Percentiles rank a stretch among this genome's conserved stretches.
Evolutionary conservation across 2,329 filamentous ascomycete species (phyloP).

Genomic region (Aspergillus vadensis): DNA sequence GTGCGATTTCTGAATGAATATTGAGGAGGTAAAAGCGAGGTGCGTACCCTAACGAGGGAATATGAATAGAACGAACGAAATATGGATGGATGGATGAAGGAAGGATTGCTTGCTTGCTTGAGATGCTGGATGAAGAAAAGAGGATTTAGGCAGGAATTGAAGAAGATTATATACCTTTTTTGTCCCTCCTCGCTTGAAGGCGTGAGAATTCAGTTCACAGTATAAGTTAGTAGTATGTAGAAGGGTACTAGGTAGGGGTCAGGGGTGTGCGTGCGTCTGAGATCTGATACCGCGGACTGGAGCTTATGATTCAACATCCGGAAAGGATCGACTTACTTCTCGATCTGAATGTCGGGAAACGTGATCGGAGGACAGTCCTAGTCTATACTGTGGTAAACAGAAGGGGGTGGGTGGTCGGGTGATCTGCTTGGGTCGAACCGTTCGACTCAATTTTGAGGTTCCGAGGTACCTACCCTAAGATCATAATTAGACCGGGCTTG

Average conservation of each 20-base stretch:
- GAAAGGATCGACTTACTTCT: not conserved
- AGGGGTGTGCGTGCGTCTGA: not conserved
- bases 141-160: not conserved
- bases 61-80: not conserved
- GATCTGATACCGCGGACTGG: slow-evolving; percentile 3
- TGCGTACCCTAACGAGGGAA: not conserved
- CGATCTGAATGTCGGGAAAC: not conserved
- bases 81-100: not conserved
- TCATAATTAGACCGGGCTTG: too few species aligned
- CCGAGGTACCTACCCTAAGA: not conserved
- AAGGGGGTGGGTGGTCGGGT: not conserved
- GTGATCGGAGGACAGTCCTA: not conserved
- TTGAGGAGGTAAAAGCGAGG: too few species aligned
- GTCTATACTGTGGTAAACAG: not conserved
- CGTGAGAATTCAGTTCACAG: not conserved
- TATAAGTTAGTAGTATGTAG: not conserved
- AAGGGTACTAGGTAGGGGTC: not conserved
- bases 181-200: not conserved
- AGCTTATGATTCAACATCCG: not conserved
- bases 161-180: not conserved
- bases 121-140: not conserved
- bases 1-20: too few species aligned
- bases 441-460: not conserved
- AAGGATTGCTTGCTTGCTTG: not conserved
- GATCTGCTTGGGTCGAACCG: not conserved